Evolutionary conservation across 371 early-diverging fungal species (phyloP), one percentile per base, ranked within the genome.

Genomic region (Syncephalastrum contaminatum): DNA sequence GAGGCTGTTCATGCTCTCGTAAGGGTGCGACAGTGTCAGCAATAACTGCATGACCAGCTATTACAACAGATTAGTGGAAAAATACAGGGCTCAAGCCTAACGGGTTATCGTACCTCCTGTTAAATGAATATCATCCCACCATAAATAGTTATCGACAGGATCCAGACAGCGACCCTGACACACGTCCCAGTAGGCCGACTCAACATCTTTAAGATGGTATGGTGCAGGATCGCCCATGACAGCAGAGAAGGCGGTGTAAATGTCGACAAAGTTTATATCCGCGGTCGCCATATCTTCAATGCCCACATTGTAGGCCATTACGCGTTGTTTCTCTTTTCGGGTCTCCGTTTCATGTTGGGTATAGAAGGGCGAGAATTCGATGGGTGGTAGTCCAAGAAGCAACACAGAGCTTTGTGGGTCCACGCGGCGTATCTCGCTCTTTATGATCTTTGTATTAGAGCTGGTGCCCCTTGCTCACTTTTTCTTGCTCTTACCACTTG

Each of bases 151-250:
- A 46, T 77, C 56, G 4, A 73, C 48, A 10, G 61, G 22, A 40
- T 73, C 63, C 2, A 24, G 16, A 24, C 77, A 77, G 14, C 57
- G 55, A 1, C 74, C 77, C 43, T 71, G 72, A 56, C 77, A 77
- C 16, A 19, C 58, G 4, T 73, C 68, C 77, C 77, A 77, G 49
- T 77, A 77, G n/a, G 77, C 72, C 16, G 67, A 48, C 1, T 77
- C 70, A 16, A 73, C 72, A 49, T 77, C 54, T 18, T 64, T 53
- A 8, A 77, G 63, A 3, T 56, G 49, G 40, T 65, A 67, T 10
- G 48, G 55, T 27, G 56, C 53, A 6, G 74, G 70, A 59, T 77
- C 66, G 3, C 64, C 72, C 18, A 73, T 24, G 6, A 73, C 45
- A 39, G 63, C 63, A 25, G 64, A 62, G 48, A 77, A 77, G 4